Evolutionary conservation across 177 flowering plant genomes (phyloP), one percentile per base, ranked within the genome.

Genomic region (Vitis hybrid): DNA sequence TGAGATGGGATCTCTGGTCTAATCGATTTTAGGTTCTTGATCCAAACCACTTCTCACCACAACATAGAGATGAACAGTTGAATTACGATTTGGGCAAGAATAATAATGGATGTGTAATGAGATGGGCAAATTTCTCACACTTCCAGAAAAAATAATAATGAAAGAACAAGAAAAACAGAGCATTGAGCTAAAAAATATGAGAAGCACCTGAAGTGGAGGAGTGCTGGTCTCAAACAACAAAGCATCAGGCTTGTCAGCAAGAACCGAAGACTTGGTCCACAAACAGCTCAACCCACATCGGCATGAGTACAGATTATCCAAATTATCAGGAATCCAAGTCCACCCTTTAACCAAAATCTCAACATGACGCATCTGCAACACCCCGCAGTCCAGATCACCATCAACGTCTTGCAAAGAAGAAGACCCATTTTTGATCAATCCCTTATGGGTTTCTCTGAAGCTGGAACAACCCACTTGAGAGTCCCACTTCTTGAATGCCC

Each of bases 241-340:
- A 5, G 93, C 98, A 74, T 92, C 99, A 7, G 98, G 99, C 55
- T 80, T 81, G 79, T 94, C 99, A 67, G 91, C 95, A 67, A 96
- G 88, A 82, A 94, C 92, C 3, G 82, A 2, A 58, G 97, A 91
- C 64, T 91, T 96, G 17, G 97, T 94, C 99, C 98, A 96, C 77
- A 96, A 81, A 78, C 98, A 96, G 80, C 83, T 94, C 91, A 96
- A 74, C 74, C 95, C 98, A 71, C 98, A 94, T 10, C 87, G 70
- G 72, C 98, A 96, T 0, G 88, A 77, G 70, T 94, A 96, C 81
- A 94, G 63, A 80, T 87, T 88, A 70, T 92, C 95, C 88, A 96
- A 82, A 88, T 96, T 92, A 79, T 94, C 98, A 58, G 97, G 99
- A 78, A 96, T 83, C 99, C 99, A 96, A 64, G 99, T 96, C 98